Evolutionary conservation across 2,329 filamentous ascomycete genomes (phyloP).

Genomic region (Penicillium thymicola): DNA sequence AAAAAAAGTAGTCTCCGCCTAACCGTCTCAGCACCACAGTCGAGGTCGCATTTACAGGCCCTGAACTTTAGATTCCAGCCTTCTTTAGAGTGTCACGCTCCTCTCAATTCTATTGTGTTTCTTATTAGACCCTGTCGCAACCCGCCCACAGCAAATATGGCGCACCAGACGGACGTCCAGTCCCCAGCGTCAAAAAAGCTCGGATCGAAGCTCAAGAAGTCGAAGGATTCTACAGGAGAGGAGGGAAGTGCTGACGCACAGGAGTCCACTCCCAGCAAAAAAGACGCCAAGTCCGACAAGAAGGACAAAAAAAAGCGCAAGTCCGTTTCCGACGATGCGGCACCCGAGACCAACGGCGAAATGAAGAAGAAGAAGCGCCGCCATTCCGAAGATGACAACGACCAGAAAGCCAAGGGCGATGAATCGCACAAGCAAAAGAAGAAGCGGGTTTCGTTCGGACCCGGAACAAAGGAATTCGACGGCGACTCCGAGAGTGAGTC

Average conservation of each 20-base stretch:
- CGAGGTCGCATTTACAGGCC: background rate
- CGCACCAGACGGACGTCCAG: constrained; percentile 1
- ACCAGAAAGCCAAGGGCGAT: constrained; percentile 13
- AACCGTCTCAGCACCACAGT: background rate
- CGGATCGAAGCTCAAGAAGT: constrained; percentile 58
- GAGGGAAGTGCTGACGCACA: constrained; percentile 20
- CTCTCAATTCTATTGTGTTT: background rate
- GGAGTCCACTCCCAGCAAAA: background rate
- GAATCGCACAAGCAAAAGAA: constrained; percentile 24
- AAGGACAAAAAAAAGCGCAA: constrained; percentile 25
- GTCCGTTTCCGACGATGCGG: constrained; percentile 14
- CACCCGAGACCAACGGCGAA: constrained; percentile 17
- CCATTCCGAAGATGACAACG: constrained; percentile 16
- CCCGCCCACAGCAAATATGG: background rate
- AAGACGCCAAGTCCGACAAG: constrained; percentile 15
- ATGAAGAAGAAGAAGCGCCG: constrained; percentile 23
- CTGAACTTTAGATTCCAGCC: background rate
- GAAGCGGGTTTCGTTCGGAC: constrained; percentile 64
- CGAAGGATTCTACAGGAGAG: constrained; percentile 32
- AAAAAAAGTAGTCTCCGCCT: constrained; percentile 11
- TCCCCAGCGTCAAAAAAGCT: constrained; percentile 57
- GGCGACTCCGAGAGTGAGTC: constrained; percentile 33
- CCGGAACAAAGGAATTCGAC: constrained; percentile 60
- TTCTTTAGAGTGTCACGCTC: background rate
- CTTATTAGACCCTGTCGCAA: background rate